Evolutionary conservation across 768 basidiomycete species (phyloP), one percentile per base, ranked within the genome.

Genomic region (Pisolithus orientalis): DNA sequence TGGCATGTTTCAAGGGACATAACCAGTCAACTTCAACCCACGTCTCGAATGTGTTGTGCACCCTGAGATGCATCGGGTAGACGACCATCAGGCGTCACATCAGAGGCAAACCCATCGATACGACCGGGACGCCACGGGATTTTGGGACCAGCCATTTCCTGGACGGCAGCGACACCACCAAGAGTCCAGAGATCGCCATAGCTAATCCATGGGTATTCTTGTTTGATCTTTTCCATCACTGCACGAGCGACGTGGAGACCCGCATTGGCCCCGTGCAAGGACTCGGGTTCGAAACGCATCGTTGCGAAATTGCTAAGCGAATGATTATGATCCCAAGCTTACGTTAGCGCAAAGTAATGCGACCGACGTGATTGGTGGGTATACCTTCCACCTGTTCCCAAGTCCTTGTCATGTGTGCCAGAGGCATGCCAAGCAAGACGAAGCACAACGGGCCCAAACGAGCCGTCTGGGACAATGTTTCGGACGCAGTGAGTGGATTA

Each of bases 111-210:
- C 43, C 94, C 95, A 64, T 96, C 94, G 60, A 96, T 83, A 50
- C 95, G 81, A 28, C 95, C 95, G 2, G 94, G 82, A 52, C 93
- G 79, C 95, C 95, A 99, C 21, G 90, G 89, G 62, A 98, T 75
- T 69, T 86, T 84, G 43, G 95, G 95, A 13, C 95, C 95, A 51
- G 80, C 85, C 80, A 93, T 87, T 75, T 98, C 95, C 76, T 90
- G 88, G 47, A 97, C 73, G 50, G 94, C 94, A 58, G 80, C 81
- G 52, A 97, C 94, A 64, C 95, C 95, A 50, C 75, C 95, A 38
- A 99, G 85, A 25, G 95, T 99, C 94, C 94, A 96, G 52, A 96
- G 76, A 67, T 97, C 94, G 57, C 94, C 94, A 67, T 96, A 98
- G 53, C 82, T 87, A 59, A 98, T 96, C 92, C 94, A 94, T 0